Conservation (phyloP, 305 asterid genomes). For the Striga hermonthica region DNA sequence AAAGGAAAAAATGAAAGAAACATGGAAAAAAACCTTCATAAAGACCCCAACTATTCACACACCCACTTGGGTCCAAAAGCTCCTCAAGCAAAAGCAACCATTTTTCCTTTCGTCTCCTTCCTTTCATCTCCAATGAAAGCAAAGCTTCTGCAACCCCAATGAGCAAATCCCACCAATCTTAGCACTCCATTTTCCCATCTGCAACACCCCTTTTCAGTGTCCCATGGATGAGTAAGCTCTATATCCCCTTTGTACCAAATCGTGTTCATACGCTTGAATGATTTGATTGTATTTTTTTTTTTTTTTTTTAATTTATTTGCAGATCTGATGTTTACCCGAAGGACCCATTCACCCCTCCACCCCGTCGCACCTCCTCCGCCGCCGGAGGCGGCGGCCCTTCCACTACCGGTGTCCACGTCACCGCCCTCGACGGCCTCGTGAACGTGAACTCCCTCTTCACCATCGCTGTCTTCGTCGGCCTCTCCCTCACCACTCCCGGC, state of each 20-base stretch:
- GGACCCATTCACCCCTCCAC: slow-evolving; percentile 37
- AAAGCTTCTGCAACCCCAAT: slow-evolving; percentile 27
- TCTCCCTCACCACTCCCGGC: slow-evolving; percentile 64
- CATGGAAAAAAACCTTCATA: slow-evolving; percentile 1
- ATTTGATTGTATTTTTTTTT: background rate
- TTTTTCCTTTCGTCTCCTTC: background rate
- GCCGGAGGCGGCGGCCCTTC: slow-evolving; percentile 32
- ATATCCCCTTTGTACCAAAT: background rate
- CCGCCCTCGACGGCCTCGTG: slow-evolving; percentile 87
- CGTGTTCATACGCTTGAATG: background rate
- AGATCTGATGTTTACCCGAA: slow-evolving; percentile 49
- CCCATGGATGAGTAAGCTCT: slow-evolving; percentile 39
- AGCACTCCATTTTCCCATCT: background rate
- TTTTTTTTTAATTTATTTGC: slow-evolving; percentile 6
- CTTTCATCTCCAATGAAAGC: background rate
- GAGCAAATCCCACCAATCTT: background rate
- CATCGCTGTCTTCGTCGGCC: slow-evolving; percentile 81
- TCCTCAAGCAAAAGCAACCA: too few species aligned
- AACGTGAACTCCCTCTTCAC: slow-evolving; percentile 89
- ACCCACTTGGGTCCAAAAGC: too few species aligned
- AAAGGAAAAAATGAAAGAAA: background rate
- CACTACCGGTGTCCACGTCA: slow-evolving; percentile 81
- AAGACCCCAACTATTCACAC: too few species aligned
- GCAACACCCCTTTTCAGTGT: too few species aligned
- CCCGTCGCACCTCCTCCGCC: slow-evolving; percentile 35